Evolutionary conservation across 2,329 filamentous ascomycete species (phyloP).

Genomic region (Ceratocystis huliohia): DNA sequence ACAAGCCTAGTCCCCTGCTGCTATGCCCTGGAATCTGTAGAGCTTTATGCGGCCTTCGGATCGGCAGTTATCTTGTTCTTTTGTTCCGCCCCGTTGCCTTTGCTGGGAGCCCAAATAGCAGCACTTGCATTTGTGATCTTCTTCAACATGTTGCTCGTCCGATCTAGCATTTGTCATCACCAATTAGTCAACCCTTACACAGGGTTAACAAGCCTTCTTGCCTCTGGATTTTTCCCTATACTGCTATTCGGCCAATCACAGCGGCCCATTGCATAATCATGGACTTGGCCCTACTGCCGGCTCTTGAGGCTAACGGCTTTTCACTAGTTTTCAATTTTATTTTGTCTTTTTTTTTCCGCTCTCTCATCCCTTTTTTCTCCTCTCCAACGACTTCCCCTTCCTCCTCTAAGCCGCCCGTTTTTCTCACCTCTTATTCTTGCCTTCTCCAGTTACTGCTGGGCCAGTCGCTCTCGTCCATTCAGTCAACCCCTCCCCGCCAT

Average conservation of each 20-base stretch:
- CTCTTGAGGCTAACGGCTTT: neutral
- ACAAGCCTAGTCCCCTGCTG: neutral
- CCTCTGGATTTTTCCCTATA: neutral
- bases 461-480: neutral
- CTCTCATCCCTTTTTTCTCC: neutral
- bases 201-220: neutral
- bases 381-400: neutral
- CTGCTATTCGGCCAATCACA: neutral
- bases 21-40: neutral
- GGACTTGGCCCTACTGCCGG: neutral
- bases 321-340: neutral
- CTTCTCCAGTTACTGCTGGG: neutral
- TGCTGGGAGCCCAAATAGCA: neutral
- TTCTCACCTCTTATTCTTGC: neutral
- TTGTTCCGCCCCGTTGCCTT: neutral
- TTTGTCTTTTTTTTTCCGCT: neutral
- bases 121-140: neutral
- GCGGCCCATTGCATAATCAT: neutral
- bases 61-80: neutral
- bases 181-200: neutral
- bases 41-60: neutral
- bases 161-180: neutral
- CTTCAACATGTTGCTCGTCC: neutral
- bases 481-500: neutral
- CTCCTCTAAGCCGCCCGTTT: neutral